phyloP scores from a whole-genome alignment of 495 filamentous ascomycete genomes.

The Aspergillus mulundensis region DNA sequence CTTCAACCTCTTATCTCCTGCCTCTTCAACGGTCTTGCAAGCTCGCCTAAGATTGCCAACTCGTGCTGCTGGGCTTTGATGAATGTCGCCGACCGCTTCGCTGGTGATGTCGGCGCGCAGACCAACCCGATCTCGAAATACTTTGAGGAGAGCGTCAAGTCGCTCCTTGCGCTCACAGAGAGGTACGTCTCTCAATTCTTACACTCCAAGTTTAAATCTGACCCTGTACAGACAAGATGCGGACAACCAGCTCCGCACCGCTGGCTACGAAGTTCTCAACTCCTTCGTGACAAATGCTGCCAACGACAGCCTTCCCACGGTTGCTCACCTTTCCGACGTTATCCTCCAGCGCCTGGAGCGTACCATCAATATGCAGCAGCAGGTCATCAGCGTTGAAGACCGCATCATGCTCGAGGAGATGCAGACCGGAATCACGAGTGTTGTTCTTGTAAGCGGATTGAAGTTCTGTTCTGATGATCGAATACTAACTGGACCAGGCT shows the following conservation, averaged over 20 bases:
- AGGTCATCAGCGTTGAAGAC: constrained; percentile 96
- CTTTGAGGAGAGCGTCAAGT: constrained; percentile 87
- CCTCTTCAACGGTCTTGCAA: constrained; percentile 85
- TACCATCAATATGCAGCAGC: constrained; percentile 83
- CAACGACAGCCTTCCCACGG: constrained; percentile 72
- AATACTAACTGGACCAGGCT: constrained; percentile 40
- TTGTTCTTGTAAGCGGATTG: constrained; percentile 57
- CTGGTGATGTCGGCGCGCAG: constrained; percentile 69
- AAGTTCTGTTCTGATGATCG: background rate
- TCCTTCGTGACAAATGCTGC: constrained; percentile 88
- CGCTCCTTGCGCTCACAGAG: constrained; percentile 80
- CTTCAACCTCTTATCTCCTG: constrained; percentile 77
- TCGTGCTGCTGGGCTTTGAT: constrained; percentile 99
- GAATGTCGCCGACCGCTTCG: constrained; percentile 95
- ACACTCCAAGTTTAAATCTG: background rate
- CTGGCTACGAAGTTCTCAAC: constrained; percentile 96
- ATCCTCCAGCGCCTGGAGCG: constrained; percentile 85
- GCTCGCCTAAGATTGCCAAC: constrained; percentile 92
- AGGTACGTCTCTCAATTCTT: constrained; percentile 36
- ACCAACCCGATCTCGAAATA: constrained; percentile 84
- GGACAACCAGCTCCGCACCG: constrained; percentile 93
- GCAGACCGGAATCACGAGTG: constrained; percentile 90
- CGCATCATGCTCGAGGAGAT: constrained; percentile 92
- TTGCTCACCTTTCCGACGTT: constrained; percentile 77
- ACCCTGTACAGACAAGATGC: constrained; percentile 52